Percentiles rank a stretch among this genome's conserved stretches.
Evolutionary conservation across 257 asterid genomes (phyloP).

Genomic region (Coffea canephora): DNA sequence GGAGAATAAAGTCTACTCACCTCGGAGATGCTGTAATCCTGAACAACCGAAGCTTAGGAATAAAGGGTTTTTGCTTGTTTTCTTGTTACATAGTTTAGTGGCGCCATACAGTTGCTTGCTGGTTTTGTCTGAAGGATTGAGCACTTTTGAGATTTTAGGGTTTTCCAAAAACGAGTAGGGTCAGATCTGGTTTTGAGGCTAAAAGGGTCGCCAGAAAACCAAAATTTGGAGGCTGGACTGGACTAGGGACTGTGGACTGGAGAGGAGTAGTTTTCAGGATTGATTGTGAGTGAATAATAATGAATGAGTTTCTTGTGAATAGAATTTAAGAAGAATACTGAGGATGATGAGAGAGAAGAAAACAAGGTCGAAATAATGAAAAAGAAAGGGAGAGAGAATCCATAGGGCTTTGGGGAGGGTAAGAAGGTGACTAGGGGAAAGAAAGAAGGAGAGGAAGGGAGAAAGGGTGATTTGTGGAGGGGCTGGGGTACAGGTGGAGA

Average conservation of each 20-base stretch:
- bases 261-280: conserved; percentile 20
- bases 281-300: conserved; percentile 3
- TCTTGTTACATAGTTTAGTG: neutral
- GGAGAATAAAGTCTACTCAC: conserved; percentile 5
- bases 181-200: conserved; percentile 41
- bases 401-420: neutral
- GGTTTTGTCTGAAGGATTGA: neutral
- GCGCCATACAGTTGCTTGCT: neutral
- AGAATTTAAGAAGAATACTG: conserved; percentile 59
- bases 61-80: neutral
- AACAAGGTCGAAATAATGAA: conserved; percentile 4
- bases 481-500: conserved; percentile 15
- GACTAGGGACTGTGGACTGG: neutral
- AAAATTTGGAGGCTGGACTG: conserved; percentile 10
- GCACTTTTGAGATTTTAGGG: conserved; percentile 17
- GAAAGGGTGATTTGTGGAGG: neutral
- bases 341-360: conserved; percentile 18
- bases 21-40: neutral
- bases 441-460: neutral
- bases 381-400: neutral
- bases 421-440: conserved; percentile 31
- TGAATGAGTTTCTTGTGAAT: conserved; percentile 58
- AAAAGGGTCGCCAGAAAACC: conserved; percentile 3
- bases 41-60: neutral
- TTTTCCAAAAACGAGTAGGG: conserved; percentile 15